Percentiles rank a stretch among this genome's conserved stretches.
phyloP scores from a whole-genome alignment of 2,329 filamentous ascomycete species.

The Penicillium sp. region DNA sequence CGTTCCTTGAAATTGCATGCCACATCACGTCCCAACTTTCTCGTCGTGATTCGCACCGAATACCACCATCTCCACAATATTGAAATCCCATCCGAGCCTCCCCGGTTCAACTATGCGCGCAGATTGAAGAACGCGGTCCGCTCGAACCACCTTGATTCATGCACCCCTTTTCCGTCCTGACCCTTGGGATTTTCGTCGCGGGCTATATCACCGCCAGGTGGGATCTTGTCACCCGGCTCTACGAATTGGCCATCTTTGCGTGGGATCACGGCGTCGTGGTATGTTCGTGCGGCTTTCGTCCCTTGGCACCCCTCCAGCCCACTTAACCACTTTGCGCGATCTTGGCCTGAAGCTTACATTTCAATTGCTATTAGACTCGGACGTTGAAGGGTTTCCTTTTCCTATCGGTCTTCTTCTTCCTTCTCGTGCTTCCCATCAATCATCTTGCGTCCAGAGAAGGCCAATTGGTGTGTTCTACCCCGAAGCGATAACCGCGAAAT shows the following conservation, averaged over 20 bases:
- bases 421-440: constrained; percentile 77
- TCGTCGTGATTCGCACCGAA: too few species aligned
- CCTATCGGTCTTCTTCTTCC: constrained; percentile 76
- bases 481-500: neutral
- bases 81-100: too few species aligned
- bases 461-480: constrained; percentile 57
- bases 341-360: constrained; percentile 7
- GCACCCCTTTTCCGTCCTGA: constrained; percentile 96
- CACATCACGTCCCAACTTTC: too few species aligned
- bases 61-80: too few species aligned
- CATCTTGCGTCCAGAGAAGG: constrained; percentile 75
- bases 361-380: constrained; percentile 56
- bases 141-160: constrained; percentile 50
- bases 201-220: constrained; percentile 99
- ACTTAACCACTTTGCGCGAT: constrained; percentile 1
- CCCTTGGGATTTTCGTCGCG: constrained; percentile 96
- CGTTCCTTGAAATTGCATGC: too few species aligned
- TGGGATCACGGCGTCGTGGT: constrained; percentile 98
- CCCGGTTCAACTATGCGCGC: constrained; percentile 28
- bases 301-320: constrained; percentile 10
- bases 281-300: constrained; percentile 35
- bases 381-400: constrained; percentile 78
- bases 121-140: constrained; percentile 23
- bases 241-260: constrained; percentile 94
- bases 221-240: constrained; percentile 93